Evolutionary conservation across 306 rosid species (phyloP), one percentile per base, ranked within the genome.

Genomic region (Pyrus pyrifolia): DNA sequence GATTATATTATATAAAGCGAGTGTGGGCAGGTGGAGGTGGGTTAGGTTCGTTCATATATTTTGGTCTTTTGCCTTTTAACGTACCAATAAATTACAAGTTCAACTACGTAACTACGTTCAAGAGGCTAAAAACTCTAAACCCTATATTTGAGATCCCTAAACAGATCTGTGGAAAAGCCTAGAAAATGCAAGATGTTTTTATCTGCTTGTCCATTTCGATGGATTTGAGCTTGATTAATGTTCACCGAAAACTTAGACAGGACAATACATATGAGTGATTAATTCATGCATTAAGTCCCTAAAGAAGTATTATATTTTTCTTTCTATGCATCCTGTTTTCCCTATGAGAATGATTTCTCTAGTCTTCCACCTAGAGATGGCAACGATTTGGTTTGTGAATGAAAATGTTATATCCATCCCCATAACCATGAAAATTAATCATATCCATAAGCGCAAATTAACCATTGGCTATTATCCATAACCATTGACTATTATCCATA

Each of bases 1-100:
- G 53, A 9, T 11, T 5, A 18, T 18, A 44, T 5, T 73, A 25
- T 40, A 10, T 25, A 11, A 62, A 33, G 57, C 18, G 46, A 70
- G 73, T 63, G 68, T 70, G 76, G 44, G 79, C 53, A 63, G 80
- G 84, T 81, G 58, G 31, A 45, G 10, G 78, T 25, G 61, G 73
- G 52, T 75, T 70, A 33, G 83, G 73, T 76, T 22, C n/a, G 66
- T 49, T 69, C 60, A 33, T 21, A 21, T 33, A 60, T 33, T 9
- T 57, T 25, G 61, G 14, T 45, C 77, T 38, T 70, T 31, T 40
- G n/a, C 19, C 73, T 64, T 75, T 75, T 63, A 53, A 81, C 77
- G 68, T 51, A 70, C 59, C 31, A 74, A 74, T 62, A 49, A n/a
- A 11, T 62, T 70, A 21, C 62, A 78, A 65, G 52, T 75, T 81